These are phyloP conservation scores for Ambrosia hybrid DNA, from an alignment of 140 eudicot species.

Conservation along the genomic window DNA sequence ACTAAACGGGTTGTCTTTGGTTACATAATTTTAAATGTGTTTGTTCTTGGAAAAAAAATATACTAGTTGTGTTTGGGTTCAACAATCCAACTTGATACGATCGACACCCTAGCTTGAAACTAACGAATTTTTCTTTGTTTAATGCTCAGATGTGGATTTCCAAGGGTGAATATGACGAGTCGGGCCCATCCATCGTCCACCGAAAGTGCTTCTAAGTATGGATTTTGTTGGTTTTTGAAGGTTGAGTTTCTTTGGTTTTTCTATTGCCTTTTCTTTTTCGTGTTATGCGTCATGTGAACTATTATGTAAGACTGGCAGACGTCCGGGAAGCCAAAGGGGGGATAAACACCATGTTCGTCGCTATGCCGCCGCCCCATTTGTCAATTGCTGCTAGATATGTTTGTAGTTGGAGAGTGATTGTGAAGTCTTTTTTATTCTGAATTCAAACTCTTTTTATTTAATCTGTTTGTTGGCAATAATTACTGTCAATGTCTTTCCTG, in stretches of 20 bases:
- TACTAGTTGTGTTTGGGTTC: too few relatives aligned
- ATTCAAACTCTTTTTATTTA: constrained; percentile 24
- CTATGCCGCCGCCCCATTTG: constrained; percentile 11
- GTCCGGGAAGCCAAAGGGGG: constrained; percentile 14
- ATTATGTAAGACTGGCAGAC: constrained; percentile 37
- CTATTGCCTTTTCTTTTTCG: constrained; percentile 33
- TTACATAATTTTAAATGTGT: too few relatives aligned
- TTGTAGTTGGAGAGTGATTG: constrained; percentile 52
- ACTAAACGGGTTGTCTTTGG: too few relatives aligned
- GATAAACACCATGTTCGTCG: constrained; percentile 7
- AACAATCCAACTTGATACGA: too few relatives aligned
- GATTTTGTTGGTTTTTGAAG: constrained; percentile 38
- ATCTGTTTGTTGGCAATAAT: constrained; percentile 40
- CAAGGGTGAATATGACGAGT: constrained; percentile 46
- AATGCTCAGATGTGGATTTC: constrained; percentile 40
- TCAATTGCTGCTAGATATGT: constrained; percentile 40
- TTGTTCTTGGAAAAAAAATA: too few relatives aligned
- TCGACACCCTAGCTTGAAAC: background rate
- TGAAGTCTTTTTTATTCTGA: constrained; percentile 38
- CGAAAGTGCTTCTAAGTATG: constrained; percentile 50
- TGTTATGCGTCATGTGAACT: constrained; percentile 44
- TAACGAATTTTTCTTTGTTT: background rate
- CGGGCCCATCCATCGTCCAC: constrained; percentile 46
- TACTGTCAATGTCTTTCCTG: constrained; percentile 29
- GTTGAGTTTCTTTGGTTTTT: constrained; percentile 34